phyloP scores from a whole-genome alignment of 495 filamentous ascomycete species.

The Podospora australis region DNA sequence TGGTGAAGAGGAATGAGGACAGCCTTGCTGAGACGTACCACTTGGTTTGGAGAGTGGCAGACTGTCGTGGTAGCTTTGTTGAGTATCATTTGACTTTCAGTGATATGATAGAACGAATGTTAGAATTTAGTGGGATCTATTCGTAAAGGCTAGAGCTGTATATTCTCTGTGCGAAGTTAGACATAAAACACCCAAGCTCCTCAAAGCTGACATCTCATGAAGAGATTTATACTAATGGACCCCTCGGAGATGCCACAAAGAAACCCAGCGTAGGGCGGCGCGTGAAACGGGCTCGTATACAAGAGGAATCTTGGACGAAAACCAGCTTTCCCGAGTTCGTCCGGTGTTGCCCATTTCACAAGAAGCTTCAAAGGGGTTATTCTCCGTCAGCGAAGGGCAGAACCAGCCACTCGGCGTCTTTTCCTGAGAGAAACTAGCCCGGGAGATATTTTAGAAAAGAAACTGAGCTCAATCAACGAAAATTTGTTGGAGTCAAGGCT shows the following conservation, averaged over 20 bases:
- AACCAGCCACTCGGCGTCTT: neutral
- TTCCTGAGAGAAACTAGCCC: neutral
- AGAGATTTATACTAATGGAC: no score
- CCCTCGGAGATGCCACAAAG: neutral
- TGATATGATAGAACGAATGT: neutral
- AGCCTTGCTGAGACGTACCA: conserved; percentile 25
- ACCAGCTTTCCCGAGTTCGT: conserved; percentile 10
- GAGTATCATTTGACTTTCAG: conserved; percentile 26
- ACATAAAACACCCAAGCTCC: no score
- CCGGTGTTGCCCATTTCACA: neutral
- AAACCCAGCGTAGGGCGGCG: neutral
- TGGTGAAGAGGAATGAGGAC: conserved; percentile 18
- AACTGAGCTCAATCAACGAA: no score
- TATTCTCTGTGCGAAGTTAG: no score
- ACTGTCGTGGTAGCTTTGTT: conserved; percentile 19
- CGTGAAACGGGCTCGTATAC: neutral
- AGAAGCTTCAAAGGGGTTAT: neutral
- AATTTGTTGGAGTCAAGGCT: neutral
- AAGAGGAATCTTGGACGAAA: neutral
- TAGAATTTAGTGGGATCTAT: neutral
- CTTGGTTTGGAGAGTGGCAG: conserved; percentile 29
- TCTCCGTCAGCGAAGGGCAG: neutral
- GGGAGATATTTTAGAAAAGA: no score
- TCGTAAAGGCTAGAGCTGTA: no score
- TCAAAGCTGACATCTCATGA: no score